Percentiles rank a stretch among this genome's conserved stretches.
Conservation (phyloP, 805 yeast species). For the Candida sithepensis region DNA sequence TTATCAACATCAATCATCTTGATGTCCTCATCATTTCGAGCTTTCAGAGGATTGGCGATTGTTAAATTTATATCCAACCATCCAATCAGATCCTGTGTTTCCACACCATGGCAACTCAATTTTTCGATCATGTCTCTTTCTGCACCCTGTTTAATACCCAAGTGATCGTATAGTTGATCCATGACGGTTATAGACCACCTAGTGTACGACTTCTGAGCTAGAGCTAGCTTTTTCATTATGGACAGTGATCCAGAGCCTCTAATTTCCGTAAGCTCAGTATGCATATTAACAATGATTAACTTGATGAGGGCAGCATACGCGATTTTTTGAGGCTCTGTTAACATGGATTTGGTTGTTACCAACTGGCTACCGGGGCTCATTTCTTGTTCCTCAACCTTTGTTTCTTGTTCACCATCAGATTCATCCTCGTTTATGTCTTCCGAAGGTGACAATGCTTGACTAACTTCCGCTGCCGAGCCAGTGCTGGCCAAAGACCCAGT, state of each 20-base stretch:
- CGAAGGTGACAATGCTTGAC: conserved; percentile 14
- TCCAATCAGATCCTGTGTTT: conserved; percentile 66
- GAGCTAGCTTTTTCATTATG: conserved; percentile 56
- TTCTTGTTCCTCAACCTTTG: conserved; percentile 30
- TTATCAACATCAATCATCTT: conserved; percentile 25
- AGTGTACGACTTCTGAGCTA: conserved; percentile 73
- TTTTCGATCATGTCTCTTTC: conserved; percentile 87
- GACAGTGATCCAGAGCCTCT: conserved; percentile 50
- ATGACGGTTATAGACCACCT: conserved; percentile 79
- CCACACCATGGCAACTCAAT: conserved; percentile 78
- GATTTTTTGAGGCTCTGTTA: conserved; percentile 79
- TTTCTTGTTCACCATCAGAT: too few relatives aligned
- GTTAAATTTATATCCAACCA: conserved; percentile 40
- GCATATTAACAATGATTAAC: conserved; percentile 74
- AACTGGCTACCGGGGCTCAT: conserved; percentile 60
- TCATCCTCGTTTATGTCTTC: too few relatives aligned
- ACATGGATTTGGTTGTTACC: conserved; percentile 73
- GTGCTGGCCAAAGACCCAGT: conserved; percentile 7
- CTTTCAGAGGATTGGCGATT: conserved; percentile 49
- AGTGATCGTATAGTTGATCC: conserved; percentile 70
- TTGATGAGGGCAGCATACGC: conserved; percentile 88
- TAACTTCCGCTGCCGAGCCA: conserved; percentile 28
- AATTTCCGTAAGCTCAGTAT: conserved; percentile 65
- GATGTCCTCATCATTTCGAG: conserved; percentile 15
- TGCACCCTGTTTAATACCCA: conserved; percentile 62